Base-by-base conservation (phyloP, 2,329 filamentous ascomycete genomes). In the Ceratocystis diversiconidia region DNA sequence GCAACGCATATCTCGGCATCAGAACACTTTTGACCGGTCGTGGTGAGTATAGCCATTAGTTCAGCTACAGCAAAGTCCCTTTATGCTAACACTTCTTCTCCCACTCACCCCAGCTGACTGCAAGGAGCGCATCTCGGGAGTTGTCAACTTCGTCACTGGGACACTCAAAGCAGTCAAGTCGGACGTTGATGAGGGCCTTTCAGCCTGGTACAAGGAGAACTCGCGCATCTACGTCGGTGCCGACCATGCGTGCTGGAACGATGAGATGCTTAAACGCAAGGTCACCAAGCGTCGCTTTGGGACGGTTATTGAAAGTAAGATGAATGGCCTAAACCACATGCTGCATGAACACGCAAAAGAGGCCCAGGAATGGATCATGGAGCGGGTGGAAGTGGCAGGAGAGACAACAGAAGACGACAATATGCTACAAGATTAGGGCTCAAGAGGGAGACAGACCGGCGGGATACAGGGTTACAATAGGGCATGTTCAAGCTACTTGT, bases 1-100 rank as follows among this genome's bases (percentile, higher is more conserved):
- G 94, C n/a, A 87, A 90, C 70, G 89, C 94, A 1, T 95, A 94
- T 72, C 79, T 88, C 2, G 91, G 90, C 1, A 83, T 96, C 61
- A 87, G 94, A 66, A 83, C 92, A 66, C 82, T 97, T 4, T 79
- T 97, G 5, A 86, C 87, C 8, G 87, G 87, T 70, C 81, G 90
- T 77, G 85, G 89, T 89, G 79, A 70, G 70, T 64, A n/a, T 63
- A n/a, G n/a, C 50, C 32, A 15, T 15, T 65, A 63, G 44, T 17
- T 66, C 65, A 19, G 17, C 70, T 46, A 17, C 55, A 36, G 36
- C 43, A n/a, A 65, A 65, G 25, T 19, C 70, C 48, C 19, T 57
- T 25, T 41, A 66, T 46, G 22, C 66, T 65, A 65, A 73, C 62
- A 69, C 36, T 17, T 36, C 19, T 7, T 12, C 10, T 55, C 30